Evolutionary conservation across 2,329 filamentous ascomycete genomes (phyloP).

Genomic region (Tolypocladium ovalisporum): DNA sequence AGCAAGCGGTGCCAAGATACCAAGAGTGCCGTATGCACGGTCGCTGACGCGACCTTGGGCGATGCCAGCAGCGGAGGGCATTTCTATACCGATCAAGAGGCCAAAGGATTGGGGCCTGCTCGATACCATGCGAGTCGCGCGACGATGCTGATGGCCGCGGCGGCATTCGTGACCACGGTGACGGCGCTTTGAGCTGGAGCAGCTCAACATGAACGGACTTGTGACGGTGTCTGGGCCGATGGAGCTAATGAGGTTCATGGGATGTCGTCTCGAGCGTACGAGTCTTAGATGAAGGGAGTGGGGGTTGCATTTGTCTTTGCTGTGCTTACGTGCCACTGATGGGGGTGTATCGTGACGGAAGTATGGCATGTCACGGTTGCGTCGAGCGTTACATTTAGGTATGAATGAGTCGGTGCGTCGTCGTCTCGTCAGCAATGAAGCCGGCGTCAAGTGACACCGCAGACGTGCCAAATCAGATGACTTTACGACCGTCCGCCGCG

Average conservation of each 20-base stretch:
- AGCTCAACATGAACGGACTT: not conserved
- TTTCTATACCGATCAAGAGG: constrained; percentile 6
- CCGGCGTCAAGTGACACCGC: not conserved
- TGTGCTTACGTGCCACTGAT: not conserved
- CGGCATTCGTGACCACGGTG: too few relatives aligned
- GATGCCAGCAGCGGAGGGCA: constrained; percentile 12
- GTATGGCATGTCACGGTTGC: not conserved
- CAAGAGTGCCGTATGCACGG: constrained; percentile 11
- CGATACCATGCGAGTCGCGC: not conserved
- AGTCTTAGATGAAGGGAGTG: not conserved
- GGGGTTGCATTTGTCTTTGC: not conserved
- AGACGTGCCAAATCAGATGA: not conserved
- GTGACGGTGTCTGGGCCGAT: too few relatives aligned
- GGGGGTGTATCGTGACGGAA: not conserved
- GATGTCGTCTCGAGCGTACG: not conserved
- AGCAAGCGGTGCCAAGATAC: constrained; percentile 1
- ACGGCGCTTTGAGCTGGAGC: not conserved
- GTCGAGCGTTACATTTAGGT: not conserved
- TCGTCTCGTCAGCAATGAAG: not conserved
- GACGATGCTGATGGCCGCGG: not conserved
- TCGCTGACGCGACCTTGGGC: constrained; percentile 10
- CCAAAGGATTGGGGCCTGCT: not conserved
- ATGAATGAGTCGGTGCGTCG: not conserved
- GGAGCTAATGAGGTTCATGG: not conserved
- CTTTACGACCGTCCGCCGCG: not conserved